phyloP scores from a whole-genome alignment of 768 basidiomycete species.

The Boletus sp. region DNA sequence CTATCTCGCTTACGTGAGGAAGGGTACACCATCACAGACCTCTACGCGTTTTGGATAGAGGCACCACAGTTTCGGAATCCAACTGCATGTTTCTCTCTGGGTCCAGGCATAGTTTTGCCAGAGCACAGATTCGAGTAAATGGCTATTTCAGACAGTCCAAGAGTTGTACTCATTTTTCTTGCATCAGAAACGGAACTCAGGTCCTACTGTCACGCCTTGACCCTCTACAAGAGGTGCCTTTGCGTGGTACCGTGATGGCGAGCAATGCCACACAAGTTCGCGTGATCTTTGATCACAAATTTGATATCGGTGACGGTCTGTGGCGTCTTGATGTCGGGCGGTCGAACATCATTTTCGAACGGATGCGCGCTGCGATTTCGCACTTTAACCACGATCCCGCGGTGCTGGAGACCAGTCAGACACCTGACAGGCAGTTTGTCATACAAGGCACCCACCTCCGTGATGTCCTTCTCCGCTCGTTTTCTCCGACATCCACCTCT shows the following conservation, averaged over 20 bases:
- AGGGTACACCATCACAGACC: constrained; percentile 68
- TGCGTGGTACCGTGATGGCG: constrained; percentile 55
- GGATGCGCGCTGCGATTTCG: constrained; percentile 68
- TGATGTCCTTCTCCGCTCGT: constrained; percentile 64
- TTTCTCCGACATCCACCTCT: constrained; percentile 34
- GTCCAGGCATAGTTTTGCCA: constrained; percentile 61
- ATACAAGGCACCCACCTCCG: constrained; percentile 72
- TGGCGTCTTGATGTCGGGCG: constrained; percentile 75
- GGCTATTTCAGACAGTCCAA: not conserved
- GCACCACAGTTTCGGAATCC: constrained; percentile 62
- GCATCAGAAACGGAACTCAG: constrained; percentile 63
- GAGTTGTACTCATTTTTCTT: constrained; percentile 1
- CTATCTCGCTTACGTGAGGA: constrained; percentile 57
- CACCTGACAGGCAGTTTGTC: constrained; percentile 46
- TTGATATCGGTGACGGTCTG: constrained; percentile 40
- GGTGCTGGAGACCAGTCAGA: constrained; percentile 34
- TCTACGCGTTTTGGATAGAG: constrained; percentile 69
- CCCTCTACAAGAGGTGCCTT: constrained; percentile 54
- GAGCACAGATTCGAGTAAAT: constrained; percentile 72
- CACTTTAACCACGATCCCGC: constrained; percentile 55
- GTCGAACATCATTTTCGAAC: constrained; percentile 61
- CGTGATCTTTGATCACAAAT: constrained; percentile 55
- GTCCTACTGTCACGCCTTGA: constrained; percentile 63
- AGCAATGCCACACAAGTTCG: constrained; percentile 51
- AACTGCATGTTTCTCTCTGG: constrained; percentile 61